These are phyloP conservation scores for Saturnispora halmiae DNA, from an alignment of 805 yeast genomes.

Conservation along the genomic window DNA sequence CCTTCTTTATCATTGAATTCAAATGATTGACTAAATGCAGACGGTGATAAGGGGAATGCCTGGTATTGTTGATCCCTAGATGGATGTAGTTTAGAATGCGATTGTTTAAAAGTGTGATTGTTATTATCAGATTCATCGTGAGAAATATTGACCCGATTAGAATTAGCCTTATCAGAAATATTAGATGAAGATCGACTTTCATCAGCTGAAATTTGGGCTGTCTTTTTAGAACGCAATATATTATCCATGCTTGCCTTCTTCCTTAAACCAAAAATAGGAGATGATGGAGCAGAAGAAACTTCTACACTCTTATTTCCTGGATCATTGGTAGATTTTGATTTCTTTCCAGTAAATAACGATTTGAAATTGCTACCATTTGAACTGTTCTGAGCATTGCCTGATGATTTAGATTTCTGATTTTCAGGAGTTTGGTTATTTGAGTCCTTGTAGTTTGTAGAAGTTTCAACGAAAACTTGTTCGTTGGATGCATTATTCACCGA, in stretches of 20 bases:
- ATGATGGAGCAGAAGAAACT: neutral
- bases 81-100: slow-evolving; percentile 1
- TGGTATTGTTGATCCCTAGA: slow-evolving; percentile 2
- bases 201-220: no score
- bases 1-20: neutral
- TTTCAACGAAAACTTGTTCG: neutral
- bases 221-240: neutral
- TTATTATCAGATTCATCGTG: no score
- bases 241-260: slow-evolving; percentile 5
- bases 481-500: neutral
- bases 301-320: slow-evolving; percentile 3
- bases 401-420: neutral
- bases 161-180: no score
- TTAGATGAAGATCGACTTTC: no score
- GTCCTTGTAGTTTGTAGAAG: neutral
- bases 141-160: no score
- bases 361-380: slow-evolving; percentile 8
- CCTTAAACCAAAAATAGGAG: slow-evolving; percentile 2
- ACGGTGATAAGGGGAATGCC: slow-evolving; percentile 2
- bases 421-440: neutral
- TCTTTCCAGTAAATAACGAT: slow-evolving; percentile 13
- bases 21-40: neutral
- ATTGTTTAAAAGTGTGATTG: no score
- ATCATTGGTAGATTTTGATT: slow-evolving; percentile 7
- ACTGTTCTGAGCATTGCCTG: neutral